phyloP scores from a whole-genome alignment of 2,329 filamentous ascomycete species.

The Dactylella cylindrospora region DNA sequence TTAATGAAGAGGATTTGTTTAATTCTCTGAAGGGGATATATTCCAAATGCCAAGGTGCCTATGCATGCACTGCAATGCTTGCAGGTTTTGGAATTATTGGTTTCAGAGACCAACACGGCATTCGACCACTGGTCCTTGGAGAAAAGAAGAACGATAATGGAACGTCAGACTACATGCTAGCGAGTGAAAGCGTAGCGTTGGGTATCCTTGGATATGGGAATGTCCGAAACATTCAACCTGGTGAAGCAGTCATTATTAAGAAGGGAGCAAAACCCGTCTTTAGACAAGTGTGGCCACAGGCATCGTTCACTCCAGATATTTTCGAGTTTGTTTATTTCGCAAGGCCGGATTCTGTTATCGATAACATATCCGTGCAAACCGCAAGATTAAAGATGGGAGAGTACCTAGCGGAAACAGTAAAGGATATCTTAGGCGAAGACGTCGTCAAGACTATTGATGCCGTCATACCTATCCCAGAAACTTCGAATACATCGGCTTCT shows the following conservation, averaged over 20 bases:
- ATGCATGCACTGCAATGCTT: slow-evolving; percentile 79
- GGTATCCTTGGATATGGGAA: slow-evolving; percentile 76
- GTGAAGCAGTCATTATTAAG: slow-evolving; percentile 74
- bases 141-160: slow-evolving; percentile 67
- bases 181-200: slow-evolving; percentile 82
- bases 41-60: slow-evolving; percentile 70
- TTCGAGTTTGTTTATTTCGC: slow-evolving; percentile 90
- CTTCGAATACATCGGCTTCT: slow-evolving; percentile 76
- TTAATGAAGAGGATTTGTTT: slow-evolving; percentile 77
- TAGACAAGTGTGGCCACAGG: slow-evolving; percentile 68
- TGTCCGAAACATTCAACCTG: slow-evolving; percentile 75
- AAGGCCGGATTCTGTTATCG: slow-evolving; percentile 76
- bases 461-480: slow-evolving; percentile 80
- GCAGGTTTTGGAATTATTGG: slow-evolving; percentile 79
- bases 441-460: slow-evolving; percentile 75
- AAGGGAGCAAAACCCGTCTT: slow-evolving; percentile 75
- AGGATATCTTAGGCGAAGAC: slow-evolving; percentile 66
- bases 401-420: slow-evolving; percentile 73
- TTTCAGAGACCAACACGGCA: slow-evolving; percentile 77
- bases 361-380: slow-evolving; percentile 82
- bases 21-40: slow-evolving; percentile 72
- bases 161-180: slow-evolving; percentile 82
- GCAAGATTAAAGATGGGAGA: slow-evolving; percentile 84
- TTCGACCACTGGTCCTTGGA: slow-evolving; percentile 78
- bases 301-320: slow-evolving; percentile 77